Evolutionary conservation across 495 filamentous ascomycete species (phyloP), one percentile per base, ranked within the genome.

Genomic region (Aspergillus steynii): DNA sequence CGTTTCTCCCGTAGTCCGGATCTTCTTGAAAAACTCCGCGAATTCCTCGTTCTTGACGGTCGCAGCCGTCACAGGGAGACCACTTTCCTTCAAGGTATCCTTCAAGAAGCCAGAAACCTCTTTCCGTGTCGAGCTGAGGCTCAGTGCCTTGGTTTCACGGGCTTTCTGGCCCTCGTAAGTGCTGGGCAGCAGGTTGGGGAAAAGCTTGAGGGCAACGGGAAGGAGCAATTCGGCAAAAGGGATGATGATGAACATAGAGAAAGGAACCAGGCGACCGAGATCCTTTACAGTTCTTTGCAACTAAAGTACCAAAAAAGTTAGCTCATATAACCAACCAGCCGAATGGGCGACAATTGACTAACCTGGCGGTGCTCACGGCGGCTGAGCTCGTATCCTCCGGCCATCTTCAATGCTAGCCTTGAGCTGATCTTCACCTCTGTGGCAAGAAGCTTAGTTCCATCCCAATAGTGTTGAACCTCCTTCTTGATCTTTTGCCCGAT

Each of bases 171-270:
- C 94, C 68, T 99, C 95, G 74, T 97, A 99, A 14, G 95, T 99
- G 80, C 92, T 96, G 32, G 95, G 95, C 45, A 99, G 87, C 64
- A 99, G 73, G 71, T 98, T 98, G 66, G 95, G 95, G 84, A 99
- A 99, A 29, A 99, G 74, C 75, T 89, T 95, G 28, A 99, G 81
- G 15, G 93, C 96, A 53, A 99, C 79, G 27, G 95, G 95, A 10
- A 99, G 86, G n/a, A 99, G 85, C 28, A 97, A 80, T 74, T 99
- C 95, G 57, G 93, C 95, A 66, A 98, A 96, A 1, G 95, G 96
- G 45, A 99, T 92, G 61, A 99, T 92, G 70, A 98, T 80, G 77
- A 99, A 98, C 65, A 97, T 90, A 6, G 93, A 96, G 72, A 99
- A 98, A 3, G 95, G 96, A 46, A 99, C 90, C 54, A 99, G 77